Evolutionary conservation across 1,284 basidiomycete species (phyloP), one percentile per base, ranked within the genome.

Genomic region (Caloboletus inedulis): DNA sequence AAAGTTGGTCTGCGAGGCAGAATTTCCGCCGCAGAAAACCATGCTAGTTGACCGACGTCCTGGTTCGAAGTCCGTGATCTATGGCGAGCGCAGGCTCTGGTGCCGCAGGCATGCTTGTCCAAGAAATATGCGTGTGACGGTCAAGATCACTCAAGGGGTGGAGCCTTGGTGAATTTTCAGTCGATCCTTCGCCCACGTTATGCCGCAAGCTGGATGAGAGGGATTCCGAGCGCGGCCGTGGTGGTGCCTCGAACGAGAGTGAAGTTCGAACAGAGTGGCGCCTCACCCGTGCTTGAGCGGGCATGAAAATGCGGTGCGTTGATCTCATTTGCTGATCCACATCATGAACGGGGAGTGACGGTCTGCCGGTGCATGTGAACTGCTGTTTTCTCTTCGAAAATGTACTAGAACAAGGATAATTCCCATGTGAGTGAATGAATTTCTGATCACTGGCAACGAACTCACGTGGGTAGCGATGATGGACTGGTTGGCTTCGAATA

Each of bases 61-160:
- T 25, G 36, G 47, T 8, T 51, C 16, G 19, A 31, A 27, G 7
- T 21, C 8, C n/a, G 8, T 14, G 48, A 40, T 51, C 35, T 19
- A 12, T 37, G 21, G 31, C 14, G 7, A 53, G 35, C 35, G 25
- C 27, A 21, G 49, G 49, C 12, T 51, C 34, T n/a, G 49, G 57
- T 23, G 3, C 30, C 0, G 23, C 18, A 30, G 18, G 45, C 25
- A 34, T 49, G 33, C 25, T 35, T 14, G 8, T 4, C 25, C 37
- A 53, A 7, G 30, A 39, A n/a, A 54, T 35, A 2, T 9, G 29
- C 0, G 21, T 25, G 30, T 27, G 21, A n/a, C 29, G 8, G 1
- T 6, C 6, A 16, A 44, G 21, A 13, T 2, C 8, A 12, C 21
- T 37, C n/a, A 37, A n/a, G 6, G 52, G 12, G 23, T 18, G 41